Base-by-base conservation (phyloP, 1,284 basidiomycete genomes). In the Ganoderma meredithae region DNA sequence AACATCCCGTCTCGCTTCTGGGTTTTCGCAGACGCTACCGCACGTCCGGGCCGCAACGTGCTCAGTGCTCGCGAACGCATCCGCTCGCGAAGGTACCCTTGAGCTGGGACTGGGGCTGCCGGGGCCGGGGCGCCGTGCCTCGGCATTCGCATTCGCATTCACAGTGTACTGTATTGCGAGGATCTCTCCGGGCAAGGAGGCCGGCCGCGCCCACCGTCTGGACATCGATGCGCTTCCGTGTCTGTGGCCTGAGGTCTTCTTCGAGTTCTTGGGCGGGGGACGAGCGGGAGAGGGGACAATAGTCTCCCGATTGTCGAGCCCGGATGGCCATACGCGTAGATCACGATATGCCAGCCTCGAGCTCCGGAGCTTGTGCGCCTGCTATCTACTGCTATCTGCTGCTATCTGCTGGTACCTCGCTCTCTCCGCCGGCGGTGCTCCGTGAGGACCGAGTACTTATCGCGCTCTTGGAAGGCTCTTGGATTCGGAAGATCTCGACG, bases 21-120 rank as follows among this genome's bases (percentile, higher is more conserved):
- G 17, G 31, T 9, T 56, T 17, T 58, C 27, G 19, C n/a, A 27
- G 17, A 8, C 27, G 27, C 25, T 55, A 39, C 55, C 55, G 55
- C 55, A 39, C 55, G 33, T 4, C 55, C 55, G 55, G 55, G 33
- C 55, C 55, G 55, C 55, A 39, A 58, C 55, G 55, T 31, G 55
- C 55, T 33, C 27, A 31, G 27, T 31, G 27, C 36, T 36, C 53
- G 53, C 53, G 31, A 33, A 55, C 47, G 47, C 47, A 13, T 22
- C 25, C 47, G 15, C 31, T 39, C n/a, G 55, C 55, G 55, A 58
- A 58, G 55, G 27, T 58, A 39, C 55, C 55, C 39, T 39, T 33
- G 7, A 9, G 31, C 33, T 39, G 55, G 33, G 2, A 17, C 33
- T 39, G 55, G 33, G 2, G 6, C 36, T 36, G 27, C 27, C 27